These are phyloP conservation scores for Beauveria brongniartii DNA, from an alignment of 2,329 filamentous ascomycete genomes.

Conservation along the genomic window DNA sequence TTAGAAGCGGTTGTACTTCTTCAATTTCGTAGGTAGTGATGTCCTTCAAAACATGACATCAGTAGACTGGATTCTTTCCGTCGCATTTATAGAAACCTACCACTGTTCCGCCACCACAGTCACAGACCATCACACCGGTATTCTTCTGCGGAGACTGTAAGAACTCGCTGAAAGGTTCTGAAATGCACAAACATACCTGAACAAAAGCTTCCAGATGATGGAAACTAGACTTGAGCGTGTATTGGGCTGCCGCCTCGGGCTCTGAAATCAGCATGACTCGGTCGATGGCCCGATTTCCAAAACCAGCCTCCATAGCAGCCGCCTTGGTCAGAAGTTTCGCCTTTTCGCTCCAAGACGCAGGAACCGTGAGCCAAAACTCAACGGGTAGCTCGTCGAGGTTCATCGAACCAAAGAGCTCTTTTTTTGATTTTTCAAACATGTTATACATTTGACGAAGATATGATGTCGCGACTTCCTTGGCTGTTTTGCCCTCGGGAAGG, in stretches of 20 bases:
- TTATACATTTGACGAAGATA: not conserved
- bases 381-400: not conserved
- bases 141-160: not conserved
- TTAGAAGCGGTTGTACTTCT: not conserved
- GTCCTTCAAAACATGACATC: not conserved
- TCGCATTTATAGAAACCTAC: not conserved
- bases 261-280: conserved; percentile 12
- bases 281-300: conserved; percentile 1
- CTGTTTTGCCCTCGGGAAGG: not conserved
- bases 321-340: conserved; percentile 11
- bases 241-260: conserved; percentile 12
- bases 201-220: conserved; percentile 38
- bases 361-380: conserved; percentile 14
- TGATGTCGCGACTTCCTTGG: not conserved
- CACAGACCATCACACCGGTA: not conserved
- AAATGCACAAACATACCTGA: conserved; percentile 21
- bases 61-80: not conserved
- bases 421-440: not conserved
- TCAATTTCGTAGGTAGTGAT: conserved; percentile 1
- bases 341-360: conserved; percentile 12
- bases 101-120: conserved; percentile 6
- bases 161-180: too few species aligned
- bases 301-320: conserved; percentile 1
- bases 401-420: not conserved
- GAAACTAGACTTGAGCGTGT: conserved; percentile 5